Evolutionary conservation across 139 green algal species (phyloP).

Genomic region (Eudorina sp.): DNA sequence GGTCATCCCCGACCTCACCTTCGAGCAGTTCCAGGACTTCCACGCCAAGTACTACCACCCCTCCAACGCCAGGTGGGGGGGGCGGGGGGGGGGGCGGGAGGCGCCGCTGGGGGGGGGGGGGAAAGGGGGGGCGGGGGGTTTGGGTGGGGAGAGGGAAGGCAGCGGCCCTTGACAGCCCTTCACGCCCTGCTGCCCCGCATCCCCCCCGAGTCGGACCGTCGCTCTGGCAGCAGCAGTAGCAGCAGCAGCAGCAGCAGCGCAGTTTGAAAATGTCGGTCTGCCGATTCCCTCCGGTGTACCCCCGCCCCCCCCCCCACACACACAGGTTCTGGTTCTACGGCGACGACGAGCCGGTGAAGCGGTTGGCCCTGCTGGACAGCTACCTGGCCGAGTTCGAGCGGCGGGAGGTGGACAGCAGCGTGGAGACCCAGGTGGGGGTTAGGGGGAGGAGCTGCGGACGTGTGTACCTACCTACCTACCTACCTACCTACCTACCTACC

Average conservation of each 20-base stretch:
- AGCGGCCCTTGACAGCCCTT: too few relatives aligned
- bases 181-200: too few relatives aligned
- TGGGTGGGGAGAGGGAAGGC: too few relatives aligned
- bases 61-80: slow-evolving; percentile 61
- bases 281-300: too few relatives aligned
- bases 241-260: too few relatives aligned
- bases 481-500: too few relatives aligned
- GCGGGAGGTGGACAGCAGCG: slow-evolving; percentile 76
- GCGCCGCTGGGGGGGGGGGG: neutral
- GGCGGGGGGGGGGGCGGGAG: neutral
- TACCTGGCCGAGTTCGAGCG: slow-evolving; percentile 91
- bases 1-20: slow-evolving; percentile 95
- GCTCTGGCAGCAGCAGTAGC: too few relatives aligned
- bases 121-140: too few relatives aligned
- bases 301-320: neutral
- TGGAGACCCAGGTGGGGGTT: slow-evolving; percentile 77
- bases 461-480: too few relatives aligned
- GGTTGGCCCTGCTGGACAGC: slow-evolving; percentile 83
- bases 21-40: slow-evolving; percentile 96
- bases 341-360: slow-evolving; percentile 91
- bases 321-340: slow-evolving; percentile 98
- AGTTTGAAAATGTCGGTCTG: too few relatives aligned
- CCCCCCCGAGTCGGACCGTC: too few relatives aligned
- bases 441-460: too few relatives aligned
- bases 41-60: slow-evolving; percentile 98